A percentile compares a stretch with the other conserved stretches of the same genome.
Conservation (phyloP, 805 yeast species). For the Ogataea siamensis region DNA sequence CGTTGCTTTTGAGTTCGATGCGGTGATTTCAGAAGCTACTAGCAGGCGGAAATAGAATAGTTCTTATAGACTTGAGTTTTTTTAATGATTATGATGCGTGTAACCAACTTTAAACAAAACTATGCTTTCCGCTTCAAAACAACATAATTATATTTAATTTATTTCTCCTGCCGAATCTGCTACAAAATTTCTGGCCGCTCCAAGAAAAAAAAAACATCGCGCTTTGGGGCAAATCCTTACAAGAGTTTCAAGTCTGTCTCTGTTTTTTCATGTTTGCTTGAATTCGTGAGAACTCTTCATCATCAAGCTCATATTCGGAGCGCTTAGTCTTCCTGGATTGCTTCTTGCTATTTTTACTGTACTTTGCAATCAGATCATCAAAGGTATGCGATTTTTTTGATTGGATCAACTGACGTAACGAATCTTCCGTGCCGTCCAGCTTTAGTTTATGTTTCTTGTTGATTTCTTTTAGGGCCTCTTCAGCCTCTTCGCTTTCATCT, state of each 20-base stretch:
- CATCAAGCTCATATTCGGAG: conserved; percentile 39
- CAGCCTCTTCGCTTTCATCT: conserved; percentile 66
- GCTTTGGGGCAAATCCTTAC: neutral
- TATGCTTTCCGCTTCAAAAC: conserved; percentile 13
- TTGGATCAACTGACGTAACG: conserved; percentile 49
- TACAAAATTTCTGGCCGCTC: conserved; percentile 12
- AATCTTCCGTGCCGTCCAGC: conserved; percentile 36
- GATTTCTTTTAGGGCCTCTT: conserved; percentile 41
- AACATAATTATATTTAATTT: conserved; percentile 10
- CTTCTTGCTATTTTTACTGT: conserved; percentile 33
- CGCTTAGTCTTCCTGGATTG: conserved; percentile 26
- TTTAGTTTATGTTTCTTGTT: conserved; percentile 33
- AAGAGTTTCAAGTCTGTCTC: conserved; percentile 11
- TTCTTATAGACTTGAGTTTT: neutral
- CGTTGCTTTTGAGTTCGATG: no score
- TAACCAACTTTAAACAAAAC: neutral
- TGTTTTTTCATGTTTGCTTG: conserved; percentile 35
- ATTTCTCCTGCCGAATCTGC: conserved; percentile 13
- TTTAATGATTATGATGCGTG: neutral
- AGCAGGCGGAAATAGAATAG: no score
- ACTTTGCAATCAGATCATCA: conserved; percentile 48
- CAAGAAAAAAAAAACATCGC: conserved; percentile 2
- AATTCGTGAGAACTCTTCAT: conserved; percentile 49
- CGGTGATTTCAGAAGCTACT: no score
- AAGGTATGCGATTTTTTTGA: conserved; percentile 46